Evolutionary conservation across 495 filamentous ascomycete genomes (phyloP).

Genomic region (Penicillium antarcticum): DNA sequence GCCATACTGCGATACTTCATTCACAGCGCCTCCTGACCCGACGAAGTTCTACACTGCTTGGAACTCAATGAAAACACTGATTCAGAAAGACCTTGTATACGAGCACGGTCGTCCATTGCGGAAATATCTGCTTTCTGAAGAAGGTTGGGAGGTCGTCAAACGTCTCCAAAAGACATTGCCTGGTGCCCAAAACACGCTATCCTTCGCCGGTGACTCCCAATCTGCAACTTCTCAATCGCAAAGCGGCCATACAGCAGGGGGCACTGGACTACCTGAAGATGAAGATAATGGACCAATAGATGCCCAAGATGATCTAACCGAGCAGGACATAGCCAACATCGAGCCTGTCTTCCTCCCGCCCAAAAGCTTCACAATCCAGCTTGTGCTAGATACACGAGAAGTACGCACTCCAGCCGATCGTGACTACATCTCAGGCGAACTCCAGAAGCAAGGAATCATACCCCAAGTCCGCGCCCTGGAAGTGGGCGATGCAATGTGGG

Average conservation of each 20-base stretch:
- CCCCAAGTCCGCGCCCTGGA: conserved; percentile 65
- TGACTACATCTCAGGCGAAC: conserved; percentile 73
- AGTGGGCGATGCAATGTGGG: conserved; percentile 78
- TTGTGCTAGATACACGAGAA: conserved; percentile 77
- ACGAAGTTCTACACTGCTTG: conserved; percentile 77
- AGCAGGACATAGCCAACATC: not conserved
- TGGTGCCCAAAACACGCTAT: conserved; percentile 16
- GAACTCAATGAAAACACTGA: conserved; percentile 78
- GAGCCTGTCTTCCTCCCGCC: conserved; percentile 59
- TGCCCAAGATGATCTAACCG: conserved; percentile 1
- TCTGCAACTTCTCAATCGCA: not conserved
- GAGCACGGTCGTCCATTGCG: conserved; percentile 65
- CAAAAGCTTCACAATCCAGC: conserved; percentile 65
- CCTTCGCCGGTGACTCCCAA: conserved; percentile 11
- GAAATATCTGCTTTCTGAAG: conserved; percentile 70
- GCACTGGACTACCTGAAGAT: not conserved
- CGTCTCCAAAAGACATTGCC: conserved; percentile 54
- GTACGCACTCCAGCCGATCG: conserved; percentile 72
- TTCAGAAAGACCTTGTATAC: conserved; percentile 72
- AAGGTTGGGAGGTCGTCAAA: conserved; percentile 75
- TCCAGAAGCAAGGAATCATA: conserved; percentile 61
- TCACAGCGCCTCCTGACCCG: conserved; percentile 63
- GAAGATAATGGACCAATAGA: not conserved
- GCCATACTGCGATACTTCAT: conserved; percentile 70
- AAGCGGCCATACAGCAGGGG: not conserved